phyloP scores from a whole-genome alignment of 176 grass and related monocot species.

The Carex cristatella region DNA sequence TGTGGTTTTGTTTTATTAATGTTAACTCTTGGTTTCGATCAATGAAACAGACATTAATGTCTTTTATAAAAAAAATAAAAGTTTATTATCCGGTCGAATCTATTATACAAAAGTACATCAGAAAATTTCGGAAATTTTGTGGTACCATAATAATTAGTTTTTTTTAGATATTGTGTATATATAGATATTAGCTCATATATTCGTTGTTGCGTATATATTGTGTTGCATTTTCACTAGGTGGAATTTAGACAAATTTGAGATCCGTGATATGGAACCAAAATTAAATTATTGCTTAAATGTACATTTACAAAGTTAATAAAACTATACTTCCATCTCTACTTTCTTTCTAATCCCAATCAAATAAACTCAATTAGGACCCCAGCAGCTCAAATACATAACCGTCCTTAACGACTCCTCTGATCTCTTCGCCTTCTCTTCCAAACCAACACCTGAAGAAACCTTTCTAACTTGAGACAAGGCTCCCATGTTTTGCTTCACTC shows the following conservation, averaged over 20 bases:
- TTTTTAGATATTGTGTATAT: no score
- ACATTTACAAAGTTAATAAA: background rate
- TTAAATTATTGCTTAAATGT: background rate
- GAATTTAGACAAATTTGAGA: background rate
- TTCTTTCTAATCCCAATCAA: background rate
- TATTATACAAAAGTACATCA: no score
- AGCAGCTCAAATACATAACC: slow-evolving; percentile 48
- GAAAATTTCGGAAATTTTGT: no score
- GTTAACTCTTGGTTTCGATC: no score
- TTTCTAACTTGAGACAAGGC: background rate
- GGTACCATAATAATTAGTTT: no score
- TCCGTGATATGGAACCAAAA: background rate
- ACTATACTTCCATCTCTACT: background rate
- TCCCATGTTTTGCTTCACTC: slow-evolving; percentile 25
- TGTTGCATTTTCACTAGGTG: no score
- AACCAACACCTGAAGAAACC: background rate
- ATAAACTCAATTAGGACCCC: slow-evolving; percentile 45
- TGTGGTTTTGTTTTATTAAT: no score
- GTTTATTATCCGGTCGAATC: no score
- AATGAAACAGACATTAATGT: no score
- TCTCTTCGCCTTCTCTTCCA: slow-evolving; percentile 6
- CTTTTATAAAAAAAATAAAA: no score
- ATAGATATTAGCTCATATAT: no score
- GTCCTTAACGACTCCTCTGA: slow-evolving; percentile 53
- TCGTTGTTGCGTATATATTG: no score